These are phyloP conservation scores for Ceratobasidium sp. DNA, from an alignment of 1,284 basidiomycete species.

Conservation along the genomic window DNA sequence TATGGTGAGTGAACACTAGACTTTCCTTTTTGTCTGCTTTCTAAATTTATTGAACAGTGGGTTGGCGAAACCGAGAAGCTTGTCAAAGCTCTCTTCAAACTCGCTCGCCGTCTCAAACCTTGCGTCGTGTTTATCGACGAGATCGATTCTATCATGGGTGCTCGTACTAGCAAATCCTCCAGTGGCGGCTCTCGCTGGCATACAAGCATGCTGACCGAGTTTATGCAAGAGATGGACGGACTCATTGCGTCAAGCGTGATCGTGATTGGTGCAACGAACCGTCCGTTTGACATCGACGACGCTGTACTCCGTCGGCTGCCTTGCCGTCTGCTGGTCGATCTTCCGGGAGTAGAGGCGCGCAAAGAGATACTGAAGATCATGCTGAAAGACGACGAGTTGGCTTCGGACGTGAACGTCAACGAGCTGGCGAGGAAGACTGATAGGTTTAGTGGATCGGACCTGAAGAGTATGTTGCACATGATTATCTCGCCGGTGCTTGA, in stretches of 20 bases:
- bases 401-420: conserved; percentile 68
- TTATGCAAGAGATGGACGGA: too few relatives aligned
- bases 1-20: conserved; percentile 68
- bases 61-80: conserved; percentile 96
- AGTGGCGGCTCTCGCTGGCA: too few relatives aligned
- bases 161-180: background rate
- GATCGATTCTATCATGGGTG: conserved; percentile 31
- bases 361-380: too few relatives aligned
- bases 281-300: conserved; percentile 33
- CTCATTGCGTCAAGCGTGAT: conserved; percentile 14
- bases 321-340: conserved; percentile 32
- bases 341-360: conserved; percentile 17
- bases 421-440: conserved; percentile 76
- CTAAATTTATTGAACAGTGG: conserved; percentile 93
- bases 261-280: conserved; percentile 36
- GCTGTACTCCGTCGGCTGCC: conserved; percentile 34
- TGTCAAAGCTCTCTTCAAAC: conserved; percentile 76
- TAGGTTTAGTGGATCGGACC: conserved; percentile 89
- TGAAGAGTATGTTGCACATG: conserved; percentile 75
- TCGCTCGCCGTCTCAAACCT: too few relatives aligned
- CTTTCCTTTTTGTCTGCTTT: too few relatives aligned
- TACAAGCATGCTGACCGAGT: too few relatives aligned
- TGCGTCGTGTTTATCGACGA: conserved; percentile 37
- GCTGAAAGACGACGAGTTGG: too few relatives aligned
- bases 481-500: background rate